Evolutionary conservation across 306 rosid genomes (phyloP).

Genomic region (Hippophae gyantsensis): DNA sequence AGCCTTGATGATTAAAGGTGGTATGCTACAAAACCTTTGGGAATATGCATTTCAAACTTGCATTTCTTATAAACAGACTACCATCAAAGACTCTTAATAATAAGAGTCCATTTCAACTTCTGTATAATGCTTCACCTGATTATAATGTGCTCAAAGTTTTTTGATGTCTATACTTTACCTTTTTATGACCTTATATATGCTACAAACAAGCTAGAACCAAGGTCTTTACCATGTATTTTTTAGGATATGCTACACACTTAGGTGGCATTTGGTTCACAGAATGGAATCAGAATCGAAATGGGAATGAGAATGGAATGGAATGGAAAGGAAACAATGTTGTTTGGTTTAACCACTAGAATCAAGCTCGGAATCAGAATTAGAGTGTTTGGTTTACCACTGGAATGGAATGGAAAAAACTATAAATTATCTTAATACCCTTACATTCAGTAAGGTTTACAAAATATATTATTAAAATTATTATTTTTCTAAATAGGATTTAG

Average conservation of each 20-base stretch:
- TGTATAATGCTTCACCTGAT: neutral
- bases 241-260: neutral
- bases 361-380: too few relatives aligned
- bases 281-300: too few relatives aligned
- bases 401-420: too few relatives aligned
- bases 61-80: neutral
- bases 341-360: too few relatives aligned
- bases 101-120: neutral
- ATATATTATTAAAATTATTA: too few relatives aligned
- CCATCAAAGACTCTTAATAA: neutral
- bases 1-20: neutral
- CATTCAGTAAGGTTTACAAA: too few relatives aligned
- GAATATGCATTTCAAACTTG: neutral
- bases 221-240: neutral
- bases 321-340: too few relatives aligned
- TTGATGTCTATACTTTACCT: neutral
- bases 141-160: neutral
- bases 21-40: neutral
- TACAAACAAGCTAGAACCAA: neutral
- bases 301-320: too few relatives aligned
- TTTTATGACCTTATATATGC: neutral
- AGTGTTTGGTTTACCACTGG: too few relatives aligned
- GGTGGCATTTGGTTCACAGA: too few relatives aligned
- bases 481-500: too few relatives aligned
- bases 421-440: too few relatives aligned